Evolutionary conservation across 176 grass and related monocot species (phyloP).

Genomic region (Alopecurus myosuroides): DNA sequence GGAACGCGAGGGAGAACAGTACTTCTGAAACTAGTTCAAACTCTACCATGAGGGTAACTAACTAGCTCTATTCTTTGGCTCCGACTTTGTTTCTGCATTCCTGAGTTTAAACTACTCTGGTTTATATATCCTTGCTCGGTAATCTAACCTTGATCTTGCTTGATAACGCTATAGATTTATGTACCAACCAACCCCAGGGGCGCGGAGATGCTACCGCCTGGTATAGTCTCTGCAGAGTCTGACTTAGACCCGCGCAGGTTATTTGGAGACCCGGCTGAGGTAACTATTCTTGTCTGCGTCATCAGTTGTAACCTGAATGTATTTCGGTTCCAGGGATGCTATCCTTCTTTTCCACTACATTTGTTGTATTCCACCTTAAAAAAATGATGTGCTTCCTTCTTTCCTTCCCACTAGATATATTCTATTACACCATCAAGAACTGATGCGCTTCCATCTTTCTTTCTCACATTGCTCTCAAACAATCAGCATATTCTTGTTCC

Average conservation of each 20-base stretch:
- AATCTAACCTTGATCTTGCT: background rate
- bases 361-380: background rate
- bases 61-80: background rate
- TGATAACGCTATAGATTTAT: constrained; percentile 31
- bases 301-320: background rate
- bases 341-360: background rate
- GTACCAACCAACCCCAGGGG: constrained; percentile 73
- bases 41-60: constrained; percentile 45
- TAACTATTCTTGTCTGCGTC: constrained; percentile 10
- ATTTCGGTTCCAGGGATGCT: background rate
- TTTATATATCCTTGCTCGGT: background rate
- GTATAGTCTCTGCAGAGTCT: constrained; percentile 61
- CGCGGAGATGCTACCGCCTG: constrained; percentile 58
- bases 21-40: constrained; percentile 41
- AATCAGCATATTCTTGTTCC: background rate
- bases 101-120: background rate
- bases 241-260: constrained; percentile 59
- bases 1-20: constrained; percentile 46
- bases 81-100: background rate
- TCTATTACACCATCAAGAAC: background rate
- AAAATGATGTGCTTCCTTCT: background rate
- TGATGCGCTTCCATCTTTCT: background rate
- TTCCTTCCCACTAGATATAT: background rate
- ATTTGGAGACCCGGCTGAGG: constrained; percentile 74
- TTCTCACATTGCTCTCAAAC: background rate